These are phyloP conservation scores for Poterioochromonas sp. DNA, from an alignment of 352 stramenopile genomes.

Conservation along the genomic window DNA sequence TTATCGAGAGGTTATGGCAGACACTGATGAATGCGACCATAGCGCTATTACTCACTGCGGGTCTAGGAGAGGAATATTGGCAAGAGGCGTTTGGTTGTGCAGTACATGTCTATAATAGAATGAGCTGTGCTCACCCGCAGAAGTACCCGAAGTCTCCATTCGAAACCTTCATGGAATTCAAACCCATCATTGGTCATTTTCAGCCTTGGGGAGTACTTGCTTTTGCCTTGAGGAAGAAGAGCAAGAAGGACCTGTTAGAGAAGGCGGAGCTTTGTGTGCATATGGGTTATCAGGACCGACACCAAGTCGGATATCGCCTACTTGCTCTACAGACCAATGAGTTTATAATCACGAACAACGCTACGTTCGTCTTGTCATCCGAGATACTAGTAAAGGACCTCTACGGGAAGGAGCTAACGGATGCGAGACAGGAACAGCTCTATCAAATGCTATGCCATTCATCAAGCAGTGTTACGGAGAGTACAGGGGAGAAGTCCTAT, in stretches of 20 bases:
- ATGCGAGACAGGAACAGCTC: conserved; percentile 26
- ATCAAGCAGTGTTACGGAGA: conserved; percentile 30
- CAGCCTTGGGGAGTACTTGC: conserved; percentile 4
- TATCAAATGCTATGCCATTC: conserved; percentile 31
- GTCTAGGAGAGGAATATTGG: conserved; percentile 15
- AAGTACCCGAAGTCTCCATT: background rate
- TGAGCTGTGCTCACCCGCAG: background rate
- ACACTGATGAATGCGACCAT: background rate
- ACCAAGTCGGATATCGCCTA: conserved; percentile 14
- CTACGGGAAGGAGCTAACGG: conserved; percentile 16
- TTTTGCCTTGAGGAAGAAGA: background rate
- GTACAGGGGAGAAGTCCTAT: conserved; percentile 29
- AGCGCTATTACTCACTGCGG: background rate
- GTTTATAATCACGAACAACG: conserved; percentile 18
- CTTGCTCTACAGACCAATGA: conserved; percentile 14
- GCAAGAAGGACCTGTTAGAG: background rate
- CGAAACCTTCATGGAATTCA: background rate
- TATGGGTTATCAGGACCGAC: conserved; percentile 15
- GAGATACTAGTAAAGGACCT: conserved; percentile 30
- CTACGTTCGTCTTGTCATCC: conserved; percentile 10
- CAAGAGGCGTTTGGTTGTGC: background rate
- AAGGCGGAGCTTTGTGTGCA: background rate
- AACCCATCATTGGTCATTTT: background rate
- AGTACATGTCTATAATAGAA: conserved; percentile 26
- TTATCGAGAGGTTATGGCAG: conserved; percentile 25